Evolutionary conservation across 2,329 filamentous ascomycete genomes (phyloP).

Genomic region (Colletotrichum echinochloae): DNA sequence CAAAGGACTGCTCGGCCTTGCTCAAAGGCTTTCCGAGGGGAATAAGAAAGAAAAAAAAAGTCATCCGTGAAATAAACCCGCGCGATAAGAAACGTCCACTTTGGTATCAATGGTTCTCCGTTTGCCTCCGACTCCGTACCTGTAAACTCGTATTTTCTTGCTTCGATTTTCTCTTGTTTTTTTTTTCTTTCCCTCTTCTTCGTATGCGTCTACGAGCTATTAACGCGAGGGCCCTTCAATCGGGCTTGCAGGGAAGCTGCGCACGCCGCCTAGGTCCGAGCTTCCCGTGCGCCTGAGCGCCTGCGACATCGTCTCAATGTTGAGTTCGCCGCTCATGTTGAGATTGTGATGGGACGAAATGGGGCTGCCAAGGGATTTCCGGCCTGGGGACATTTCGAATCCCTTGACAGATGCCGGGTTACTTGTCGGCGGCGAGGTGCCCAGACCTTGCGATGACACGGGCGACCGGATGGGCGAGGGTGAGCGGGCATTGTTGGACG

Average conservation of each 20-base stretch:
- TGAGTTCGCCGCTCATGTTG: constrained; percentile 74
- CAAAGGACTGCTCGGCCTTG: background rate
- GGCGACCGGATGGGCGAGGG: constrained; percentile 86
- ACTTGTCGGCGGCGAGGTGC: constrained; percentile 81
- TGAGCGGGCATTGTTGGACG: constrained; percentile 70
- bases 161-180: constrained; percentile 11
- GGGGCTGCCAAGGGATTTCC: constrained; percentile 73
- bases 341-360: constrained; percentile 65
- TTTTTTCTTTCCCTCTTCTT: constrained; percentile 15
- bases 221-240: constrained; percentile 53
- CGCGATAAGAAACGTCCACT: constrained; percentile 34
- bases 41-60: constrained; percentile 9
- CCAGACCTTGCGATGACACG: constrained; percentile 75
- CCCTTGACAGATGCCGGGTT: constrained; percentile 80
- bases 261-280: constrained; percentile 74
- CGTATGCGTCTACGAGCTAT: background rate
- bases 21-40: background rate
- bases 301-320: constrained; percentile 94
- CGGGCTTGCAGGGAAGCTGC: constrained; percentile 70
- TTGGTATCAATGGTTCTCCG: constrained; percentile 41
- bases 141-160: constrained; percentile 9
- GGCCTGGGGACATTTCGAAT: constrained; percentile 75
- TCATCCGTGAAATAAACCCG: constrained; percentile 8
- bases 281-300: constrained; percentile 87
- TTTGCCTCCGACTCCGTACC: constrained; percentile 40